These are phyloP conservation scores for Pseudopithomyces chartarum DNA, from an alignment of 2,329 filamentous ascomycete species.

Conservation along the genomic window DNA sequence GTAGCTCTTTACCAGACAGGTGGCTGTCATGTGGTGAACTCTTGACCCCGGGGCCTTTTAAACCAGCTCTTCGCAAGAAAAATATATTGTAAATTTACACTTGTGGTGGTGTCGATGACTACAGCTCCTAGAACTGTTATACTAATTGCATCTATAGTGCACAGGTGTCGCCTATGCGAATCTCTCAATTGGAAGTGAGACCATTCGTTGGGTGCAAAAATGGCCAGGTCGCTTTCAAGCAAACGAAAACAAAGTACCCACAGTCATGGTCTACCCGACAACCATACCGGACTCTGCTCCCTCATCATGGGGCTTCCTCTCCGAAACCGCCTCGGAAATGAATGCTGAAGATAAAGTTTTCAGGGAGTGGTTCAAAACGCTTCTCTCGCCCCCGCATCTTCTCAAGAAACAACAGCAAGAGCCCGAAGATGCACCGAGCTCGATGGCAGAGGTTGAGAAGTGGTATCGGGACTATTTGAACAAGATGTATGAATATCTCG, in stretches of 20 bases:
- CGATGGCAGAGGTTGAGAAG: conserved; percentile 51
- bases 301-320: conserved; percentile 61
- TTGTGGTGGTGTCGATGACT: not conserved
- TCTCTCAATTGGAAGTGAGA: conserved; percentile 40
- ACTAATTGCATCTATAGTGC: conserved; percentile 19
- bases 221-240: conserved; percentile 60
- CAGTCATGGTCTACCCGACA: conserved; percentile 53
- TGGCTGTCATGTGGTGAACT: not conserved
- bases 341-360: conserved; percentile 51
- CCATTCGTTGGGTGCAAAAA: conserved; percentile 48
- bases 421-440: conserved; percentile 50
- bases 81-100: no score
- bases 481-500: conserved; percentile 57
- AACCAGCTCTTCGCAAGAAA: not conserved
- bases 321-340: conserved; percentile 44
- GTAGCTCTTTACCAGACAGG: no score
- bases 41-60: not conserved
- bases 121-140: not conserved
- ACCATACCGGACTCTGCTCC: conserved; percentile 26
- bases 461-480: conserved; percentile 57
- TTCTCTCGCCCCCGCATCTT: conserved; percentile 55
- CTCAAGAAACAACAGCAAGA: conserved; percentile 50
- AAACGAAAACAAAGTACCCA: conserved; percentile 62
- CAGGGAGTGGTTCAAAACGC: conserved; percentile 63
- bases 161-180: conserved; percentile 47